Evolutionary conservation across 1,284 basidiomycete species (phyloP).

Genomic region (Amylostereum areolatum): DNA sequence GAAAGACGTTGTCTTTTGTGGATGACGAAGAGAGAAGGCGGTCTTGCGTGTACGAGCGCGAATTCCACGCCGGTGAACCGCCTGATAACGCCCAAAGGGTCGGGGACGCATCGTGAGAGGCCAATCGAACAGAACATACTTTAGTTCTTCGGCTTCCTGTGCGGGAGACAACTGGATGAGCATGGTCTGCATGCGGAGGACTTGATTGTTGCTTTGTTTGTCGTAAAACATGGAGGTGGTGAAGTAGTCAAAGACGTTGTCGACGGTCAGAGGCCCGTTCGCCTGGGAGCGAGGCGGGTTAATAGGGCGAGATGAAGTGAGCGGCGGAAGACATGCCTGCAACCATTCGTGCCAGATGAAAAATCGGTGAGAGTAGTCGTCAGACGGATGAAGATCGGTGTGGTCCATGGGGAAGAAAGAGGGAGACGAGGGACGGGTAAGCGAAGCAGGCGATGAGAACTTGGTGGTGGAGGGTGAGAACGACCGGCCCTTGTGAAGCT

Average conservation of each 20-base stretch:
- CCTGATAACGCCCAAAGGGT: constrained; percentile 30
- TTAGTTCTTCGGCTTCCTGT: constrained; percentile 77
- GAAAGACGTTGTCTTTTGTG: constrained; percentile 80
- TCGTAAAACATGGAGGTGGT: constrained; percentile 85
- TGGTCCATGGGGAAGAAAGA: constrained; percentile 44
- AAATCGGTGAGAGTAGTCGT: constrained; percentile 74
- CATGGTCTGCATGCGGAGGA: constrained; percentile 84
- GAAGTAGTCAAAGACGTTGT: constrained; percentile 84
- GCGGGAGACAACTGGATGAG: constrained; percentile 64
- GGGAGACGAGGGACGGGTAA: background rate
- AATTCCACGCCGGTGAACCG: constrained; percentile 83
- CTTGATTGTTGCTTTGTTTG: constrained; percentile 84
- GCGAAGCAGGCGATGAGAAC: too few species aligned
- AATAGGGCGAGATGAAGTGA: background rate
- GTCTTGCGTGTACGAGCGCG: constrained; percentile 68
- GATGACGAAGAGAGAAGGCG: constrained; percentile 78
- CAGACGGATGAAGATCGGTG: constrained; percentile 68
- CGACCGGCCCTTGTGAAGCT: too few species aligned
- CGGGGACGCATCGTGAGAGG: constrained; percentile 1
- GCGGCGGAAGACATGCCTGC: constrained; percentile 35
- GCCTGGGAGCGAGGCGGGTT: constrained; percentile 35
- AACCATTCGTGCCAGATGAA: constrained; percentile 88
- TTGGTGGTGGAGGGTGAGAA: too few species aligned
- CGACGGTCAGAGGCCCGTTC: constrained; percentile 65
- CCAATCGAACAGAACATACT: constrained; percentile 35